phyloP scores from a whole-genome alignment of 2,329 filamentous ascomycete genomes.

The Berkeleyomyces basicola region DNA sequence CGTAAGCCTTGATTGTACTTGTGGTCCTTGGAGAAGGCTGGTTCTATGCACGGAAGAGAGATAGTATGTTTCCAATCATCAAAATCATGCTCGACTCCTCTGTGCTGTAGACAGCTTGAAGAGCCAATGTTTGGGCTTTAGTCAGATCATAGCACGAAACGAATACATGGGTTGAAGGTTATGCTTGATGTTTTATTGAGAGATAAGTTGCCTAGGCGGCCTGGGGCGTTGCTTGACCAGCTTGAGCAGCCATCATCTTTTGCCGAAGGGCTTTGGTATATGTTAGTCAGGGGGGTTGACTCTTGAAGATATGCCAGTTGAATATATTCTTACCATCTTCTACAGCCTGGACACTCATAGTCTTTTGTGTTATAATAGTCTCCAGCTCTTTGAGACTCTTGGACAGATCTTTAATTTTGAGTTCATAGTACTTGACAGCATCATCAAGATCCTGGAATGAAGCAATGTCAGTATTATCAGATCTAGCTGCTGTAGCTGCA shows the following conservation, averaged over 20 bases:
- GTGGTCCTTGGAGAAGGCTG: neutral
- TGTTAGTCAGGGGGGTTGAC: slow-evolving; percentile 7
- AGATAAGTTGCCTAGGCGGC: neutral
- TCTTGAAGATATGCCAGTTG: neutral
- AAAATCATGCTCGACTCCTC: neutral
- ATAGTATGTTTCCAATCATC: neutral
- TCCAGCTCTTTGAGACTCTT: slow-evolving; percentile 41
- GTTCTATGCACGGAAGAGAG: too few relatives aligned
- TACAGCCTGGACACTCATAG: slow-evolving; percentile 65
- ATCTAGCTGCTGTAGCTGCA: neutral
- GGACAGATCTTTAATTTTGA: slow-evolving; percentile 35
- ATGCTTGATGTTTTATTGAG: neutral
- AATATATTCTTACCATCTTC: slow-evolving; percentile 54
- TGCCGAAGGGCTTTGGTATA: slow-evolving; percentile 22
- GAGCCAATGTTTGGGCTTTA: neutral
- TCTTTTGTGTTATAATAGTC: slow-evolving; percentile 50
- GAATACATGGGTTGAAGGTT: neutral
- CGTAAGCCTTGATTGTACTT: too few relatives aligned
- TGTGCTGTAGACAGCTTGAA: neutral
- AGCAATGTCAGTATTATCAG: neutral
- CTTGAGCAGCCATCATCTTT: slow-evolving; percentile 21
- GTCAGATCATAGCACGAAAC: neutral
- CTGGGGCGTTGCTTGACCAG: slow-evolving; percentile 2
- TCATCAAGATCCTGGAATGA: slow-evolving; percentile 31
- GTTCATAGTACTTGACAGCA: slow-evolving; percentile 39